phyloP scores from a whole-genome alignment of 2,329 filamentous ascomycete species.

The Exophiala lecanii-corni region DNA sequence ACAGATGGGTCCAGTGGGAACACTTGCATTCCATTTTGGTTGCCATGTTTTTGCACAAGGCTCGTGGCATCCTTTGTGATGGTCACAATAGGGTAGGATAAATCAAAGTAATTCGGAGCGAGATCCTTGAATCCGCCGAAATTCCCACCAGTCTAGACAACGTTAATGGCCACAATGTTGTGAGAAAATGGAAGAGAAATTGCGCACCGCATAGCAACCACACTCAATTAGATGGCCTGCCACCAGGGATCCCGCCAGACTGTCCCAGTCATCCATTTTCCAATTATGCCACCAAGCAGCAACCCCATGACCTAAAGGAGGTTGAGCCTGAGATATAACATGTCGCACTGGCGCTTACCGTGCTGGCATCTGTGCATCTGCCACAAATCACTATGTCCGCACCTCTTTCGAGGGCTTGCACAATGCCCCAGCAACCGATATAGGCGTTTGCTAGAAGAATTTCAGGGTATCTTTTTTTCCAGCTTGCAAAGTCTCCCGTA shows the following conservation, averaged over 20 bases:
- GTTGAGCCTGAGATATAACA: too few relatives aligned
- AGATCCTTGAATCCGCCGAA: slow-evolving; percentile 34
- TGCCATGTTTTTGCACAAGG: slow-evolving; percentile 45
- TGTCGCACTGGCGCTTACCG: too few relatives aligned
- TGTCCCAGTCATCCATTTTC: slow-evolving; percentile 13
- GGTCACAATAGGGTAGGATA: slow-evolving; percentile 45
- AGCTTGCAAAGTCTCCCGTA: slow-evolving; percentile 1
- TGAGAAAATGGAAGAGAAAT: background rate
- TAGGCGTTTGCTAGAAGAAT: slow-evolving; percentile 48
- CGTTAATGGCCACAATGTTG: background rate
- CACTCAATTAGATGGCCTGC: slow-evolving; percentile 34
- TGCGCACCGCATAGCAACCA: slow-evolving; percentile 20
- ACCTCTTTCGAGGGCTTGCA: slow-evolving; percentile 26
- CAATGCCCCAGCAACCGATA: slow-evolving; percentile 44
- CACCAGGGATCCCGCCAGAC: slow-evolving; percentile 24
- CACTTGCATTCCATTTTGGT: slow-evolving; percentile 33
- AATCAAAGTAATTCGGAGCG: slow-evolving; percentile 16
- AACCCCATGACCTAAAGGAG: slow-evolving; percentile 22
- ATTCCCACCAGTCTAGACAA: slow-evolving; percentile 35
- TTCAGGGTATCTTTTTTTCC: slow-evolving; percentile 4
- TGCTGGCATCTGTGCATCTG: slow-evolving; percentile 29
- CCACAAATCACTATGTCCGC: slow-evolving; percentile 33
- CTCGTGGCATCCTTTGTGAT: slow-evolving; percentile 41
- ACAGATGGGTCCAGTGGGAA: too few relatives aligned
- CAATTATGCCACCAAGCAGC: slow-evolving; percentile 25